Base-by-base conservation (phyloP, 345 rosid species). In the Cardamine chenopodiifolia region DNA sequence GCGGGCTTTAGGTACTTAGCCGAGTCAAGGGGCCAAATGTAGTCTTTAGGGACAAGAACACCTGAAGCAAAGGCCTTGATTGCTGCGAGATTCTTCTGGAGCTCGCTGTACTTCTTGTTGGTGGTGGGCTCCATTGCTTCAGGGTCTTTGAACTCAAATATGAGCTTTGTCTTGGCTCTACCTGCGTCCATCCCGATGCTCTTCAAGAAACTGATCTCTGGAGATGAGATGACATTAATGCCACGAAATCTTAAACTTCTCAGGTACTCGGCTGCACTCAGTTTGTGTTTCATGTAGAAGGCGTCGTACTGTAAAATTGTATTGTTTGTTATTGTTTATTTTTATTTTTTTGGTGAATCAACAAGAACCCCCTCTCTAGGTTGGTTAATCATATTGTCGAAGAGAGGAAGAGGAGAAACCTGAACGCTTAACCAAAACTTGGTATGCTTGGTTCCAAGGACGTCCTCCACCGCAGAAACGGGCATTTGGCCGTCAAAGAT, bases 201-300 rank as follows among this genome's bases (percentile, higher is more conserved):
- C 86, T 85, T 90, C 84, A 95, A 75, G 81, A 95, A 89, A 49
- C 86, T 88, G 7, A 92, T 84, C 71, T 95, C 99, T 2, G 98
- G 91, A 70, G 91, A 89, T 18, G 98, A 90, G 20, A 92, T 52
- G 82, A 75, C 78, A 29, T 25, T 66, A 19, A 52, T 55, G 14
- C 60, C 71, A 6, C 56, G 49, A 64, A 79, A 72, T 54, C 65
- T 2, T 14, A 74, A 62, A 55, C 71, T 73, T 35, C 77, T 79
- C 7, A 89, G 19, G 49, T 77, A 87, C 7, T 66, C 45, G 4
- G 82, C 67, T 18, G 87, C 66, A 60, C 83, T 86, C 25, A 81
- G 81, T 28, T 86, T 88, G 82, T 88, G 85, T 72, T 92, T 84
- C 13, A 63, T 64, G 77, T 92, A 95, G 86, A 95, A 85, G 22